A percentile compares a stretch with the other conserved stretches of the same genome.
Evolutionary conservation across 805 yeast species (phyloP).

Genomic region (Starmerella sp.): DNA sequence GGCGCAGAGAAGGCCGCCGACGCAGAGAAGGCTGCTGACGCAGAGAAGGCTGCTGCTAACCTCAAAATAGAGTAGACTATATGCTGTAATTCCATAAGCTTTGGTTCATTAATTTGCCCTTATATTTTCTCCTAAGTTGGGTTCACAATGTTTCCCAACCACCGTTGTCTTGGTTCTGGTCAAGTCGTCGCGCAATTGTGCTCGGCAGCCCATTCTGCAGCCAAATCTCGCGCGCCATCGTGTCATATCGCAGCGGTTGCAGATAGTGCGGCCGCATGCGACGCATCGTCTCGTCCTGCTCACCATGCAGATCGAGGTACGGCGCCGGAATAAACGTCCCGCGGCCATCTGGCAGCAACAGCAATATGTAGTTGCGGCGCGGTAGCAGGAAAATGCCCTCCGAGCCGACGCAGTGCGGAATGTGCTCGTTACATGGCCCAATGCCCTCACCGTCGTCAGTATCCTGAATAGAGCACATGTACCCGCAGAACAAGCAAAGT

Average conservation of each 20-base stretch:
- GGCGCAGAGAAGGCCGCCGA: conserved; percentile 5
- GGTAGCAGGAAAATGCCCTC: conserved; percentile 67
- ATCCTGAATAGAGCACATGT: conserved; percentile 54
- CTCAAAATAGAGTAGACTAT: conserved; percentile 5
- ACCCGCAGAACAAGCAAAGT: conserved; percentile 73
- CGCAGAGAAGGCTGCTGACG: conserved; percentile 15
- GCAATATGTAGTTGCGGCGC: conserved; percentile 45
- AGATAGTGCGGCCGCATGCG: conserved; percentile 63
- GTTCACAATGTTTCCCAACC: conserved; percentile 80
- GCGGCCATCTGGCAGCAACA: conserved; percentile 56
- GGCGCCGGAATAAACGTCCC: conserved; percentile 84
- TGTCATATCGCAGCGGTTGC: conserved; percentile 49
- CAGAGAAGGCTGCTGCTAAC: conserved; percentile 20
- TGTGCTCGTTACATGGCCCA: conserved; percentile 78
- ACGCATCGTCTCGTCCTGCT: conserved; percentile 58
- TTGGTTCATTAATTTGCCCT: too few species aligned
- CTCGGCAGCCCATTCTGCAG: conserved; percentile 68
- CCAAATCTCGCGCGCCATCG: conserved; percentile 59
- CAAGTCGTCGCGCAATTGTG: conserved; percentile 66
- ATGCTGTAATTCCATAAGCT: too few species aligned
- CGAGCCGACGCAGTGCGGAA: conserved; percentile 42
- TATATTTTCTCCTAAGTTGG: not conserved
- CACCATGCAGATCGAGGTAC: conserved; percentile 77
- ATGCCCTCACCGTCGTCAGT: conserved; percentile 27
- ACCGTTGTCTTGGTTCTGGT: conserved; percentile 70